Base-by-base conservation (phyloP, 1,139 yeast species). In the Nakaseomyces bracarensis region DNA sequence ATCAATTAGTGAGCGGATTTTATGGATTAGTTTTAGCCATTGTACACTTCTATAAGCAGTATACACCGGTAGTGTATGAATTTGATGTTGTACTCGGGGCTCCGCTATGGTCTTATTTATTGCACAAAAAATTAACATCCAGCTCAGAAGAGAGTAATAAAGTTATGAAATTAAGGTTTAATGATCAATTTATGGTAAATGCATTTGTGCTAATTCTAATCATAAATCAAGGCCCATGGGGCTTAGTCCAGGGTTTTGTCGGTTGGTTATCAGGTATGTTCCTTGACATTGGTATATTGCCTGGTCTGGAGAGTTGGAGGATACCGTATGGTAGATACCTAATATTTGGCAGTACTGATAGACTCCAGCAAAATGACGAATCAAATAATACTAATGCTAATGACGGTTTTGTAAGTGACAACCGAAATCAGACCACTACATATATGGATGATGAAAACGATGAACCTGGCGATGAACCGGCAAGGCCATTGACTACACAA, bases 231-330 rank as follows among this genome's bases (percentile, higher is more conserved):
- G 64, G 63, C 7, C 6, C 48, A 2, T 46, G 46, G 1, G 63
- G 63, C 3, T 29, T 58, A 3, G 31, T 42, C 11, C 49, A 53
- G 36, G 64, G 61, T 11, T 51, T 58, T 26, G 26, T 52, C 4
- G 48, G 60, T 35, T 59, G 63, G 63, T 23, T 60, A n/a, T 47
- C 52, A 25, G 64, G 63, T 8, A 45, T 60, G 8, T 53, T 56
- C 35, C 33, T 60, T 13, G 63, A 59, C 28, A 53, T 48, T 30
- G 55, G 58, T 1, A 41, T 60, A 18, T 40, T 60, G 11, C 60
- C 58, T 3, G 62, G 61, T 4, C 36, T 51, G 18, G 53, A 56
- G 15, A 42, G 34, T 36, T 55, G 52, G 52, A 50, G 53, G 15
- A 36, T 50, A 43, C 63, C 53, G 13, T 47, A 46, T 31, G 38